A percentile compares a stretch with the other conserved stretches of the same genome.
Conservation (phyloP, 108 stramenopile genomes). For the Nitzschia sp. region DNA sequence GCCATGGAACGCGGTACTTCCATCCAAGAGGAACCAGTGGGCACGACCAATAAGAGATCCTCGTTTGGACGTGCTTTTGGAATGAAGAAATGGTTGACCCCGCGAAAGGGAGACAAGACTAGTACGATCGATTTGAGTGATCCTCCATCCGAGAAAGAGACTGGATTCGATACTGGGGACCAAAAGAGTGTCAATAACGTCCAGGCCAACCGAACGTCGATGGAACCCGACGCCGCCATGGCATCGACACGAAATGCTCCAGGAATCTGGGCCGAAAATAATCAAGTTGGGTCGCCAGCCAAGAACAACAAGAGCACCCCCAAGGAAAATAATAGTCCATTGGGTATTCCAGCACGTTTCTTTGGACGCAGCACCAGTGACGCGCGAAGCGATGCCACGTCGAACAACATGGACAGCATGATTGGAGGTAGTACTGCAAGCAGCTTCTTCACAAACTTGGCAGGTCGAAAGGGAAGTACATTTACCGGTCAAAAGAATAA, state of each 20-base stretch:
- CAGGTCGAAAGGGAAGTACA: constrained; percentile 8
- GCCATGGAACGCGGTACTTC: neutral
- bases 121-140: constrained; percentile 6
- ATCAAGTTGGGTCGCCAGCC: neutral
- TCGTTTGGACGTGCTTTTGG: neutral
- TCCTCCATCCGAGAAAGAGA: constrained; percentile 23
- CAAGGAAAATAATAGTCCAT: constrained; percentile 1
- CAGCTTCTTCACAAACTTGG: constrained; percentile 28
- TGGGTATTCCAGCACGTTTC: constrained; percentile 28
- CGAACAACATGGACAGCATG: constrained; percentile 25
- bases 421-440: constrained; percentile 28
- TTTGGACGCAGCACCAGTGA: constrained; percentile 17
- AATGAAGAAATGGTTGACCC: constrained; percentile 34
- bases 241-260: constrained; percentile 21
- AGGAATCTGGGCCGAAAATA: constrained; percentile 17
- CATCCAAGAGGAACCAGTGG: neutral
- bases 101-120: neutral
- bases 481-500: constrained; percentile 7
- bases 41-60: neutral
- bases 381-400: constrained; percentile 9
- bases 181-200: neutral
- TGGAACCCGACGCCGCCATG: constrained; percentile 25
- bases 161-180: neutral
- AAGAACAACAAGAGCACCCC: neutral
- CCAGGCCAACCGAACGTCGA: constrained; percentile 1